These are phyloP conservation scores for Hydrangea macrophylla DNA, from an alignment of 148 eudicot genomes.

Conservation along the genomic window DNA sequence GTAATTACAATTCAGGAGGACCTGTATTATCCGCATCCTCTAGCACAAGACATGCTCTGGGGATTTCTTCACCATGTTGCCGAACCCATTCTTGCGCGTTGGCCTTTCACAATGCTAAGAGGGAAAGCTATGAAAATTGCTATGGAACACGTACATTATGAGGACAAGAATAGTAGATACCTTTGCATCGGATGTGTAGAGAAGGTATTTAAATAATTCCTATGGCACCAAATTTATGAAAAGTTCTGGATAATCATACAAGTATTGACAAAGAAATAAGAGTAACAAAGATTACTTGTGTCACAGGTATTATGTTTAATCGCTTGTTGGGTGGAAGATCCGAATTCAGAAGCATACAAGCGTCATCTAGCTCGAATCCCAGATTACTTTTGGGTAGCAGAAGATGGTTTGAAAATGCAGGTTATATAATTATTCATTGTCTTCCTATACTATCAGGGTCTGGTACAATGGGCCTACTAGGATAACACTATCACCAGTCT, in stretches of 20 bases:
- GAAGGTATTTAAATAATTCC: conserved; percentile 25
- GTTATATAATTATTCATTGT: conserved; percentile 12
- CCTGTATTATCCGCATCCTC: conserved; percentile 44
- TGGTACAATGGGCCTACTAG: no score
- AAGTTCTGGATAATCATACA: background rate
- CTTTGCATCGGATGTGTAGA: conserved; percentile 50
- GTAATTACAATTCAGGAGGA: conserved; percentile 32
- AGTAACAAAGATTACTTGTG: background rate
- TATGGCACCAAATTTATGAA: background rate
- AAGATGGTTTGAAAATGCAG: conserved; percentile 76
- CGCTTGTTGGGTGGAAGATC: conserved; percentile 79
- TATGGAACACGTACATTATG: conserved; percentile 51
- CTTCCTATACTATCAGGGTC: background rate
- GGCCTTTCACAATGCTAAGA: conserved; percentile 45
- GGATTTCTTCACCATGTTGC: conserved; percentile 39
- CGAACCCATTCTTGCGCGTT: conserved; percentile 35
- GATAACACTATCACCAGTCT: no score
- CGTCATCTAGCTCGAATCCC: conserved; percentile 61
- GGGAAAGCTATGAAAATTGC: conserved; percentile 38
- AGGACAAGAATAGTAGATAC: conserved; percentile 48
- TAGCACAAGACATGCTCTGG: conserved; percentile 48
- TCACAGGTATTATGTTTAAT: conserved; percentile 45
- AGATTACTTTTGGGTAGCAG: conserved; percentile 63
- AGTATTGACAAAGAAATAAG: no score
- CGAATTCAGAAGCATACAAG: conserved; percentile 54